phyloP scores from a whole-genome alignment of 331 rosid species.

The Quercus tomentella region DNA sequence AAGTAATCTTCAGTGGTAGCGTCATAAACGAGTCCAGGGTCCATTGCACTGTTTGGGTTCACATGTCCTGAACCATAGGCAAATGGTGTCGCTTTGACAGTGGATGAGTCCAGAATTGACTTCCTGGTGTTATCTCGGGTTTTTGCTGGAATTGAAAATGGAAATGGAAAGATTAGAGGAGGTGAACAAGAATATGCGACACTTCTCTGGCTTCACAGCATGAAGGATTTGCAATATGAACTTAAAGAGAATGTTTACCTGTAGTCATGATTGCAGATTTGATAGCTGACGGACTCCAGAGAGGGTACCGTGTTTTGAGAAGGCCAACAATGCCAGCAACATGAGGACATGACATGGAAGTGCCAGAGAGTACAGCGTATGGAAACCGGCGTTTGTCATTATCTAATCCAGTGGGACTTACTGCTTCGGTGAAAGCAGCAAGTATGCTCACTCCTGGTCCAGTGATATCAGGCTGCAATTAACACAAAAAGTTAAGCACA shows the following conservation, averaged over 20 bases:
- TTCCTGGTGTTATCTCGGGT: conserved; percentile 9
- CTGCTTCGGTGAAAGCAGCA: conserved; percentile 46
- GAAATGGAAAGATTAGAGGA: conserved; percentile 7
- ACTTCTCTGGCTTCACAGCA: background rate
- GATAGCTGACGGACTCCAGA: conserved; percentile 77
- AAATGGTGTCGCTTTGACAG: conserved; percentile 21
- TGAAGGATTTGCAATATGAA: background rate
- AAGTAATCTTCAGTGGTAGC: conserved; percentile 18
- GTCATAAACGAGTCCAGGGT: too few relatives aligned
- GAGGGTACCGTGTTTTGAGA: conserved; percentile 51
- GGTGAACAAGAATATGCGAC: conserved; percentile 2
- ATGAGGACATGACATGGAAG: conserved; percentile 90
- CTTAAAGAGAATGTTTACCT: conserved; percentile 27
- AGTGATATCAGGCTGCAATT: conserved; percentile 68
- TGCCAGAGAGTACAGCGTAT: conserved; percentile 41
- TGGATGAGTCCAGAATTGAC: conserved; percentile 8
- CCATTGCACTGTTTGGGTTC: too few relatives aligned
- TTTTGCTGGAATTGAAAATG: conserved; percentile 38
- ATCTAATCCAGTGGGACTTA: conserved; percentile 13
- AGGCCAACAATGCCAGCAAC: conserved; percentile 62
- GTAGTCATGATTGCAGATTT: conserved; percentile 82
- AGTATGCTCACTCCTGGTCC: conserved; percentile 76
- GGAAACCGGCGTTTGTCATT: conserved; percentile 38
- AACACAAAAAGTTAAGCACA: too few relatives aligned
- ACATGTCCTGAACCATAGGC: too few relatives aligned